Percentiles rank a stretch among this genome's conserved stretches.
Conservation (phyloP, 2,329 filamentous ascomycete species). For the Geosmithia flava region DNA sequence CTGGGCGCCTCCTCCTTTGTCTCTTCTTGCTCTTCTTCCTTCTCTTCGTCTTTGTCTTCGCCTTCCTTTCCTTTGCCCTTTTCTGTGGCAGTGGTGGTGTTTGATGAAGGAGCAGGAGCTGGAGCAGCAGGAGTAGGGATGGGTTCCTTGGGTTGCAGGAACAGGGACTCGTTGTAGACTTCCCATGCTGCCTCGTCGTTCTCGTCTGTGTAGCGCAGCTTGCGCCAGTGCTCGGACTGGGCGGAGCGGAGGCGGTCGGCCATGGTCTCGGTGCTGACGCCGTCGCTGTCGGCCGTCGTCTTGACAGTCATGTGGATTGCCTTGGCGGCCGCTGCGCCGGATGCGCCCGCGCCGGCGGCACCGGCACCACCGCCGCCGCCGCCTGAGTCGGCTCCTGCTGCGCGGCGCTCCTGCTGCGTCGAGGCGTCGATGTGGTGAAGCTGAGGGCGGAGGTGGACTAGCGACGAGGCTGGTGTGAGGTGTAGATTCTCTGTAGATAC, state of each 20-base stretch:
- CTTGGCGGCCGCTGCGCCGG: slow-evolving; percentile 41
- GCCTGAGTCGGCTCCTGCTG: slow-evolving; percentile 11
- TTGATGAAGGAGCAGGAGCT: background rate
- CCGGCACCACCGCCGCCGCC: slow-evolving; percentile 18
- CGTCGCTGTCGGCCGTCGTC: slow-evolving; percentile 55
- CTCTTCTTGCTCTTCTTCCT: slow-evolving; percentile 8
- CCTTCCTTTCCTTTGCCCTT: slow-evolving; percentile 4
- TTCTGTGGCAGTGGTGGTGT: background rate
- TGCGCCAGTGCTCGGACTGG: slow-evolving; percentile 72
- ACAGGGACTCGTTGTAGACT: slow-evolving; percentile 62
- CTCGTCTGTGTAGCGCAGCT: slow-evolving; percentile 70
- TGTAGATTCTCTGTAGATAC: slow-evolving; percentile 59
- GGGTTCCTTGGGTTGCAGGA: slow-evolving; percentile 12
- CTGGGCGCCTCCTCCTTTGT: slow-evolving; percentile 1
- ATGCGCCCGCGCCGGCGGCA: slow-evolving; percentile 18
- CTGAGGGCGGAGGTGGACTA: slow-evolving; percentile 83
- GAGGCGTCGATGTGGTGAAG: slow-evolving; percentile 86
- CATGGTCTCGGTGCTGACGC: slow-evolving; percentile 57
- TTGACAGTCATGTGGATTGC: slow-evolving; percentile 84
- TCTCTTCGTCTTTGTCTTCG: slow-evolving; percentile 6
- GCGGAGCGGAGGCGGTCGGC: slow-evolving; percentile 63
- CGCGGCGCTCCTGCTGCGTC: slow-evolving; percentile 52
- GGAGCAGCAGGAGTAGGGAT: background rate
- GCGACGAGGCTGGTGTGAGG: slow-evolving; percentile 68
- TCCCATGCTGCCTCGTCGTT: slow-evolving; percentile 65